These are phyloP conservation scores for Colletotrichum sp. DNA, from an alignment of 2,329 filamentous ascomycete species.

Conservation along the genomic window DNA sequence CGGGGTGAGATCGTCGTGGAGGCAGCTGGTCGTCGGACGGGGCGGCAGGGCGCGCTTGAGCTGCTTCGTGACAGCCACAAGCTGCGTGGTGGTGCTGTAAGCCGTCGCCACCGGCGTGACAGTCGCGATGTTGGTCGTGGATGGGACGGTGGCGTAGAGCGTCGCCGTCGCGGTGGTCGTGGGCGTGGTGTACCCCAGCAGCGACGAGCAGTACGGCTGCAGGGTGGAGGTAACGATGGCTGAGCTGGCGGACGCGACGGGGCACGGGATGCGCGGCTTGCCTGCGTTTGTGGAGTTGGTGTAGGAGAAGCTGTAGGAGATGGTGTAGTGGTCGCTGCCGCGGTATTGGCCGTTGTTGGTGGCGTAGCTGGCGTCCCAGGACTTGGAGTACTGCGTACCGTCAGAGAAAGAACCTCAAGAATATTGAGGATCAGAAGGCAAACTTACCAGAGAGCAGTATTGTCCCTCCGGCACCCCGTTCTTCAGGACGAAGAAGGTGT, in stretches of 20 bases:
- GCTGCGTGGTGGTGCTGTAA: not conserved
- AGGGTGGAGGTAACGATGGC: not conserved
- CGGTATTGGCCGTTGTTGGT: not conserved
- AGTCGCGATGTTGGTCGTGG: not conserved
- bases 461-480: not conserved
- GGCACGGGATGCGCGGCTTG: not conserved
- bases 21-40: not conserved
- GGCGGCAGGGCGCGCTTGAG: not conserved
- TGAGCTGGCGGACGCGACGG: not conserved
- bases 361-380: not conserved
- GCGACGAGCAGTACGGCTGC: not conserved
- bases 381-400: not conserved
- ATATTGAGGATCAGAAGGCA: not conserved
- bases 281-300: not conserved
- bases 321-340: not conserved
- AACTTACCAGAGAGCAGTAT: not conserved
- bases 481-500: not conserved
- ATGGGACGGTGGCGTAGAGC: not conserved
- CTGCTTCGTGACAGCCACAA: not conserved
- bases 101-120: not conserved
- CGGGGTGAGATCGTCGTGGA: not conserved
- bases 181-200: not conserved
- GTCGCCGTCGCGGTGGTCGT: not conserved
- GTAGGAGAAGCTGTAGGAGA: not conserved
- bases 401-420: too few species aligned